phyloP scores from a whole-genome alignment of 208 protist genomes.

The Leptomonas pyrrhocoris region DNA sequence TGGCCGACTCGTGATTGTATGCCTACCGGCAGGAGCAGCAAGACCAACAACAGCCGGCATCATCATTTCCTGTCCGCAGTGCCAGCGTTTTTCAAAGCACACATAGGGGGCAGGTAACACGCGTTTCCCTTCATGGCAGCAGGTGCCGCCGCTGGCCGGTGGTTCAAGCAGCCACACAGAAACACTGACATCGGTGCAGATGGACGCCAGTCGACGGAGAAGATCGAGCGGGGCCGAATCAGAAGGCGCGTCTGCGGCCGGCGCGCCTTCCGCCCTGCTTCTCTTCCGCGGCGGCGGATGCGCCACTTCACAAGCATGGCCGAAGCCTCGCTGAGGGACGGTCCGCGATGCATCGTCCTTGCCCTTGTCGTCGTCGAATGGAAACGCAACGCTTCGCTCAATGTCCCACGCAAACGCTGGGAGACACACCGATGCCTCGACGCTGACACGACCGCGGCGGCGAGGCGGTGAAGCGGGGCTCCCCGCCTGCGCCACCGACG shows the following conservation, averaged over 20 bases:
- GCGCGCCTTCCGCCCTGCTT: not conserved
- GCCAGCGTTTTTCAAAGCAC: constrained; percentile 19
- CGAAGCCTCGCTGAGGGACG: not conserved
- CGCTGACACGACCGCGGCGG: not conserved
- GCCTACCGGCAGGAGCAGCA: not conserved
- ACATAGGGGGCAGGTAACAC: not conserved
- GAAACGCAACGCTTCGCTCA: not conserved
- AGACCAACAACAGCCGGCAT: no score
- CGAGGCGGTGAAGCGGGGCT: not conserved
- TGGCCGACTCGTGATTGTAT: not conserved
- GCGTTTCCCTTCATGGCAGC: not conserved
- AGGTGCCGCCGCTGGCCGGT: no score
- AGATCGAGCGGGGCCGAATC: not conserved
- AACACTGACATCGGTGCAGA: constrained; percentile 25
- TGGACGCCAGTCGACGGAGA: constrained; percentile 16
- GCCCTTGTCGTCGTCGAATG: not conserved
- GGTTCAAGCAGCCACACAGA: constrained; percentile 2
- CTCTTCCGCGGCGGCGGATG: not conserved
- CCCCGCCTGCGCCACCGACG: not conserved
- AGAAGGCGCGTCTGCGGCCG: not conserved
- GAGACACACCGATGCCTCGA: constrained; percentile 25
- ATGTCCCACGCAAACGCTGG: constrained; percentile 31
- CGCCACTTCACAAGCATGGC: no score
- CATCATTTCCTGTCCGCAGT: constrained; percentile 10
- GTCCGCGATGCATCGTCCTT: no score